These are phyloP conservation scores for Oryza brachyantha DNA, from an alignment of 176 grass and related monocot species.

Conservation along the genomic window DNA sequence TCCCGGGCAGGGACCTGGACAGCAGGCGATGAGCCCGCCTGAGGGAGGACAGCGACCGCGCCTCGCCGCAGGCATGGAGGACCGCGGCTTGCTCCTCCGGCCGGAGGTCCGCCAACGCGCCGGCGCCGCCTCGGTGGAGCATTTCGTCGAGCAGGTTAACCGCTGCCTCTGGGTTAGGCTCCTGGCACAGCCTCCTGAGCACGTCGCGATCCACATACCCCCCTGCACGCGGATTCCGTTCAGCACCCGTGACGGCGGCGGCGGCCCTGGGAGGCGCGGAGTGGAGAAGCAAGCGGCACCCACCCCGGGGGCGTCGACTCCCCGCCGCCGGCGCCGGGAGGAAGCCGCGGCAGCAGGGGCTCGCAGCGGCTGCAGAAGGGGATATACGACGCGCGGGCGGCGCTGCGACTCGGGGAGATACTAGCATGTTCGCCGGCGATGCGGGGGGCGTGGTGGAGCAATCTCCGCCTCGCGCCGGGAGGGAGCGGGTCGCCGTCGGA, in stretches of 20 bases:
- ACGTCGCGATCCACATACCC: neutral
- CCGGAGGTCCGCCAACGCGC: neutral
- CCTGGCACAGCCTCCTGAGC: conserved; percentile 19
- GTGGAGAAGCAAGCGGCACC: neutral
- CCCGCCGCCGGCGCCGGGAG: neutral
- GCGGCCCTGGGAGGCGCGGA: neutral
- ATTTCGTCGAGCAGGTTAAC: conserved; percentile 54
- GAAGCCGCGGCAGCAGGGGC: too few relatives aligned
- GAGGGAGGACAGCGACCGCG: conserved; percentile 46
- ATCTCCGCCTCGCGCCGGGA: neutral
- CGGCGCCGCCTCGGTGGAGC: neutral
- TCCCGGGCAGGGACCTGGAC: neutral
- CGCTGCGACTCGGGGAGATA: neutral
- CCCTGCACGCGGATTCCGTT: fast-evolving
- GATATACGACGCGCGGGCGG: neutral
- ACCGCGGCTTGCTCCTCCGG: conserved; percentile 33
- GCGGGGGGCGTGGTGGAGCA: neutral
- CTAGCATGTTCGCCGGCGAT: conserved; percentile 22
- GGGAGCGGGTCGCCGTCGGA: neutral
- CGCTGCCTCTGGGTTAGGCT: conserved; percentile 31
- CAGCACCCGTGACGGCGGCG: neutral
- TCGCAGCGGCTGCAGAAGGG: neutral
- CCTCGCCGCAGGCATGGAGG: conserved; percentile 41
- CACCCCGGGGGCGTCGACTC: neutral
- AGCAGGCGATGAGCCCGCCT: conserved; percentile 48